Conservation (phyloP, 2,329 filamentous ascomycete species). For the Emmonsia crescens region DNA sequence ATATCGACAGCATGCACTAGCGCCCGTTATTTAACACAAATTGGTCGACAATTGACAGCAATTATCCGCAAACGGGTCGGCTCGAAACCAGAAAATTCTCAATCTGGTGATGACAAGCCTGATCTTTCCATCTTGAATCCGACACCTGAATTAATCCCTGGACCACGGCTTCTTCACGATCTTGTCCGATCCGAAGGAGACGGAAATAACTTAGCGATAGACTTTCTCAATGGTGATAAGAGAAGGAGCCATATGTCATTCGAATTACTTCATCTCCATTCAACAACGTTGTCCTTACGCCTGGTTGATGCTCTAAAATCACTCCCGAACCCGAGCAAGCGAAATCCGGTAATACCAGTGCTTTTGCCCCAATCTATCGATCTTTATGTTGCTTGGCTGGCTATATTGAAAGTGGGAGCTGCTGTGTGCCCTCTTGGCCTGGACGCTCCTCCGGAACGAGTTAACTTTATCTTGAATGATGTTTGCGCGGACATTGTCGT, state of each 20-base stretch:
- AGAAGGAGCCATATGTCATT: slow-evolving; percentile 47
- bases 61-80: slow-evolving; percentile 18
- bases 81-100: not conserved
- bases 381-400: slow-evolving; percentile 67
- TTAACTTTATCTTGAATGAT: slow-evolving; percentile 72
- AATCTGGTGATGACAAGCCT: slow-evolving; percentile 7
- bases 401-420: slow-evolving; percentile 67
- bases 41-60: slow-evolving; percentile 20
- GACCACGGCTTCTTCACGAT: slow-evolving; percentile 49
- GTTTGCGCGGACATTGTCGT: slow-evolving; percentile 59
- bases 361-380: slow-evolving; percentile 65
- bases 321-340: slow-evolving; percentile 6
- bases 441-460: slow-evolving; percentile 64
- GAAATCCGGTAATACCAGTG: slow-evolving; percentile 53
- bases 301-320: slow-evolving; percentile 29
- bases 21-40: slow-evolving; percentile 18
- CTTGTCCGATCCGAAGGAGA: slow-evolving; percentile 43
- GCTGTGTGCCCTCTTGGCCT: slow-evolving; percentile 78
- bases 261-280: slow-evolving; percentile 47
- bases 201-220: slow-evolving; percentile 45
- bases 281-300: slow-evolving; percentile 45
- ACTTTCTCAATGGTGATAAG: slow-evolving; percentile 47
- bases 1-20: slow-evolving; percentile 19
- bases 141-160: slow-evolving; percentile 41
- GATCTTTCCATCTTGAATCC: slow-evolving; percentile 50